Evolutionary conservation across 1,139 yeast genomes (phyloP).

Genomic region (Pneumocystis murina): DNA sequence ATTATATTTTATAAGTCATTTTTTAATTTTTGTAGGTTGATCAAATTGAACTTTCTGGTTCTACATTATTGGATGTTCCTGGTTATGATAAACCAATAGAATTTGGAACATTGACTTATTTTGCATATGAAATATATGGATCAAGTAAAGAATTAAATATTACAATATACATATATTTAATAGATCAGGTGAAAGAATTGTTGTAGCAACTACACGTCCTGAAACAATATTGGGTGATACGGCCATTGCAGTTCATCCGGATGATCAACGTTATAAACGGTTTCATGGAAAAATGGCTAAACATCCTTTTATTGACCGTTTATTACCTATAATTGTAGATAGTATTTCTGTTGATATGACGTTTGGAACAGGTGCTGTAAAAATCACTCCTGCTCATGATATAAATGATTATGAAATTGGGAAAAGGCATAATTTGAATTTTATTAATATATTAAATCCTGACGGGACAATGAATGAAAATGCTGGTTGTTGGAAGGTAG

Average conservation of each 20-base stretch:
- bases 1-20: neutral
- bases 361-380: conserved; percentile 99
- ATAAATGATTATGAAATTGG: conserved; percentile 94
- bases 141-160: conserved; percentile 32
- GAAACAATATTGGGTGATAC: conserved; percentile 97
- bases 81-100: conserved; percentile 74
- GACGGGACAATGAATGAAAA: conserved; percentile 80
- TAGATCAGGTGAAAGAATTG: conserved; percentile 41
- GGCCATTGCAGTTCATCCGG: conserved; percentile 93
- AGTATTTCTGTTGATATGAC: conserved; percentile 95
- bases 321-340: conserved; percentile 78
- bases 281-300: conserved; percentile 82
- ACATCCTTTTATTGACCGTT: conserved; percentile 81
- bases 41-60: conserved; percentile 73
- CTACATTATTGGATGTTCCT: conserved; percentile 70
- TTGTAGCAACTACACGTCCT: conserved; percentile 97
- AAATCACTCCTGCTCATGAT: conserved; percentile 97
- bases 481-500: conserved; percentile 55
- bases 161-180: neutral
- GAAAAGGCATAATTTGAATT: conserved; percentile 78
- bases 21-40: conserved; percentile 37
- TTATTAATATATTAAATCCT: conserved; percentile 80
- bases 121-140: conserved; percentile 76
- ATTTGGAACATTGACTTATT: conserved; percentile 89
- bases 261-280: conserved; percentile 82